phyloP scores from a whole-genome alignment of 2,329 filamentous ascomycete species.

The Epichloe coenophiala region DNA sequence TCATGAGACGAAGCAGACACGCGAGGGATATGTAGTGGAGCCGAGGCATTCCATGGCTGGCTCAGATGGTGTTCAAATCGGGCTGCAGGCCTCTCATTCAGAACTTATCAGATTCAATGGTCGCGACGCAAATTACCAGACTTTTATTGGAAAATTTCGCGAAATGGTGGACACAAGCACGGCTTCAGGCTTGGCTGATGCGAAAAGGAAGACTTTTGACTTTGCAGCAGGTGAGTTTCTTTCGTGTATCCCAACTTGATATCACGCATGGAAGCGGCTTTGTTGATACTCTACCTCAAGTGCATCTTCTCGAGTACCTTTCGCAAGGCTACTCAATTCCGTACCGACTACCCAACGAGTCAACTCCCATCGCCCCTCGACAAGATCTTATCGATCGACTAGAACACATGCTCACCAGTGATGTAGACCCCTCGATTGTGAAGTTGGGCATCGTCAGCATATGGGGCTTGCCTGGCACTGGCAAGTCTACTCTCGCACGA shows the following conservation, averaged over 20 bases:
- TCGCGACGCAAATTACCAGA: constrained; percentile 12
- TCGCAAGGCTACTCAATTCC: constrained; percentile 9
- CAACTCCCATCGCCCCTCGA: constrained; percentile 7
- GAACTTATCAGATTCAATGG: constrained; percentile 13
- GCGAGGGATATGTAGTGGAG: constrained; percentile 13
- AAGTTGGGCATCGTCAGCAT: constrained; percentile 11
- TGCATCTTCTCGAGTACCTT: constrained; percentile 9
- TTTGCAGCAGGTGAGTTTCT: constrained; percentile 7
- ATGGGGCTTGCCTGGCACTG: constrained; percentile 11
- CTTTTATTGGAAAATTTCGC: constrained; percentile 12
- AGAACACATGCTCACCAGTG: constrained; percentile 7
- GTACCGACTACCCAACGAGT: constrained; percentile 8
- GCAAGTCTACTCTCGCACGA: constrained; percentile 13
- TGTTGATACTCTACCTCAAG: constrained; percentile 1
- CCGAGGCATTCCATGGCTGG: constrained; percentile 12
- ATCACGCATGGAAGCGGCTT: background rate
- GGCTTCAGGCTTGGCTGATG: constrained; percentile 7
- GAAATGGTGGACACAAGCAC: constrained; percentile 10
- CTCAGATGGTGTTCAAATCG: constrained; percentile 13
- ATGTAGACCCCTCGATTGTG: constrained; percentile 2
- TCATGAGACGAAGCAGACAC: constrained; percentile 14
- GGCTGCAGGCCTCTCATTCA: constrained; percentile 11
- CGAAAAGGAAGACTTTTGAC: constrained; percentile 11
- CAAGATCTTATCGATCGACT: constrained; percentile 9
- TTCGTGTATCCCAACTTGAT: background rate